These are phyloP conservation scores for Platanthera guangdongensis DNA, from an alignment of 106 monocot genomes.

Conservation along the genomic window DNA sequence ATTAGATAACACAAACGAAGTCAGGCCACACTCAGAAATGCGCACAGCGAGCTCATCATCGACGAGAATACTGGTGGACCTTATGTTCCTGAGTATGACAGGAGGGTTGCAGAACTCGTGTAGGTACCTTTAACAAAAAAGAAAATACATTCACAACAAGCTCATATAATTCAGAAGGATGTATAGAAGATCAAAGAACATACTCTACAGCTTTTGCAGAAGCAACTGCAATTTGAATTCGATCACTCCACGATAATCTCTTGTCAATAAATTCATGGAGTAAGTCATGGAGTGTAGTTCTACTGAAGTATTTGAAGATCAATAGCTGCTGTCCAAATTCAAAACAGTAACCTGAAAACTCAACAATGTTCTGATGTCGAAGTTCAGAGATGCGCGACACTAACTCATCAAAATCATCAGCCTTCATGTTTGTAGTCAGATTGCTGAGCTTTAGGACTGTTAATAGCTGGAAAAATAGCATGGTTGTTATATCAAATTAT, in stretches of 20 bases:
- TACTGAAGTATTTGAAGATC: conserved; percentile 68
- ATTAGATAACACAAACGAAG: conserved; percentile 28
- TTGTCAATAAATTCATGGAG: conserved; percentile 44
- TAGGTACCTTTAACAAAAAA: conserved; percentile 59
- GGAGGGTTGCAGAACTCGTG: conserved; percentile 60
- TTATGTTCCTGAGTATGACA: conserved; percentile 64
- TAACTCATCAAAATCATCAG: conserved; percentile 50
- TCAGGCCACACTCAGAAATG: conserved; percentile 72
- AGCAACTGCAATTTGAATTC: conserved; percentile 61
- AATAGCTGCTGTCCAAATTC: conserved; percentile 74
- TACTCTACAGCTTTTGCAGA: conserved; percentile 57
- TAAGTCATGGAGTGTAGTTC: conserved; percentile 48
- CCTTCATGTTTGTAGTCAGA: conserved; percentile 25
- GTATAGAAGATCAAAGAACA: neutral
- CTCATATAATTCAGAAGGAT: neutral
- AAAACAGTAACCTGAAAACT: conserved; percentile 83
- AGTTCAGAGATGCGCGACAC: conserved; percentile 50
- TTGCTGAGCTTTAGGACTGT: conserved; percentile 63
- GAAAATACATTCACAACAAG: neutral
- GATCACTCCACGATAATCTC: conserved; percentile 68
- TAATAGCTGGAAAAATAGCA: conserved; percentile 45
- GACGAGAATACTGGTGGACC: conserved; percentile 56
- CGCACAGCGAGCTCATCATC: conserved; percentile 48
- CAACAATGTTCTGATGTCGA: conserved; percentile 62
- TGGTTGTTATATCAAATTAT: conserved; percentile 2